Evolutionary conservation across 192 early-diverging fungal genomes (phyloP).

Genomic region (Backusella sp.): DNA sequence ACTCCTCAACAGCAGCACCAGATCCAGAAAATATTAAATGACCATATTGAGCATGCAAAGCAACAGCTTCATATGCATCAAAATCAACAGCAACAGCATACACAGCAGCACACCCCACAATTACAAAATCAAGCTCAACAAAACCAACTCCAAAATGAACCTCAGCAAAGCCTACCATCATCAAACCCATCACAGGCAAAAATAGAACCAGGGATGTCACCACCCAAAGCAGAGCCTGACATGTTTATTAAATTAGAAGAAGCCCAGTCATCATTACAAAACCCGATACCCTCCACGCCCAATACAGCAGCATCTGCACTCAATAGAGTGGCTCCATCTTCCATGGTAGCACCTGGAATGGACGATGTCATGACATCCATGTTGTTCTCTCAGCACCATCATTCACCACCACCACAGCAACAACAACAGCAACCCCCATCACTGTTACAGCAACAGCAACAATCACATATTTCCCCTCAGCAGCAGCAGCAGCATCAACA

Average conservation of each 20-base stretch:
- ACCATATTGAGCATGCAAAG: conserved; percentile 17
- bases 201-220: neutral
- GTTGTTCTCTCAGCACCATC: neutral
- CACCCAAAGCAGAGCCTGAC: neutral
- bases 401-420: neutral
- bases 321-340: neutral
- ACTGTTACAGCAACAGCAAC: conserved; percentile 2
- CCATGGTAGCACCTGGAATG: neutral
- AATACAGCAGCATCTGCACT: neutral
- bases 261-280: conserved; percentile 4
- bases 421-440: conserved; percentile 17
- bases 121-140: neutral
- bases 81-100: neutral
- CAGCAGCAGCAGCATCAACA: neutral
- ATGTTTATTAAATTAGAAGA: conserved; percentile 6
- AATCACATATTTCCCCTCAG: conserved; percentile 15
- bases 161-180: neutral
- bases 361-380: neutral
- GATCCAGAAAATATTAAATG: conserved; percentile 26
- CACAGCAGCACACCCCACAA: neutral
- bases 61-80: conserved; percentile 19
- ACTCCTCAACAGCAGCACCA: conserved; percentile 30
- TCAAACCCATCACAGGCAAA: neutral
- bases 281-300: neutral
- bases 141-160: conserved; percentile 10